Percentiles rank a stretch among this genome's conserved stretches.
phyloP scores from a whole-genome alignment of 257 asterid genomes.

The Solanum virginianum region DNA sequence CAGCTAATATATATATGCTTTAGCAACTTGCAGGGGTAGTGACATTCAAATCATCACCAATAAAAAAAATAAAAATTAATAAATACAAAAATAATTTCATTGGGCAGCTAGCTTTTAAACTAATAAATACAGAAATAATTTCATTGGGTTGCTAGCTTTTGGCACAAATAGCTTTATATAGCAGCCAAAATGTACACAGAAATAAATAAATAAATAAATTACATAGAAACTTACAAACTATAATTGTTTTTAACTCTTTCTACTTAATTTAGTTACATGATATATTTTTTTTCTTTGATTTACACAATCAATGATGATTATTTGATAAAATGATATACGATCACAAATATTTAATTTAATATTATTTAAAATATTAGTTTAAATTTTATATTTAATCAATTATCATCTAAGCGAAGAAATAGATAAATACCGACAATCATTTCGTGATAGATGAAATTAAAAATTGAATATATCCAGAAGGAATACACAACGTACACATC shows the following conservation, averaged over 20 bases:
- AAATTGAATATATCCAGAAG: not conserved
- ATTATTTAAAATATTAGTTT: not conserved
- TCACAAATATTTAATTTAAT: not conserved
- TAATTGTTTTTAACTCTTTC: not conserved
- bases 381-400: not conserved
- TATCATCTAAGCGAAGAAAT: not conserved
- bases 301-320: not conserved
- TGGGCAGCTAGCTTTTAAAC: not conserved
- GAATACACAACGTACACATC: not conserved
- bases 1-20: slow-evolving; percentile 4
- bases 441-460: not conserved
- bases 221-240: not conserved
- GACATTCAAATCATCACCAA: not conserved
- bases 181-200: not conserved
- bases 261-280: not conserved
- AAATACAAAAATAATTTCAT: not conserved
- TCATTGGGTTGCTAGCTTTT: too few relatives aligned
- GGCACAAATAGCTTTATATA: not conserved
- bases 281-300: not conserved
- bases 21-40: not conserved
- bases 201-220: too few relatives aligned
- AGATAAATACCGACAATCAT: not conserved
- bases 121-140: too few relatives aligned
- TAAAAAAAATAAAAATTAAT: not conserved
- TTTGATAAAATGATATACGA: not conserved